Base-by-base conservation (phyloP, 257 asterid genomes). In the Voacanga thouarsii region DNA sequence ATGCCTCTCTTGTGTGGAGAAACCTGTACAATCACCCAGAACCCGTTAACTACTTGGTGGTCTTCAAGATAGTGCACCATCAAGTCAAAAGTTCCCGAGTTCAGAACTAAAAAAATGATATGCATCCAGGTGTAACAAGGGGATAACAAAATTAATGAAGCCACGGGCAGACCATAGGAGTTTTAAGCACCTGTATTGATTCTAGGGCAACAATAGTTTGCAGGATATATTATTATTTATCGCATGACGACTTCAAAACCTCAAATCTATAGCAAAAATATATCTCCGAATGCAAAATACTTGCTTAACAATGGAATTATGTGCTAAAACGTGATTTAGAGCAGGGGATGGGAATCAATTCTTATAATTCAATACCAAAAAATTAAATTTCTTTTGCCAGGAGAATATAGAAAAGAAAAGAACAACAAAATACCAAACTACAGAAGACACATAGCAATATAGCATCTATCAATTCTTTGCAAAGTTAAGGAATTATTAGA, bases 1-100 rank as follows among this genome's bases (percentile, higher is more conserved):
- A 96, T 89, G 47, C 97, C 97, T 85, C 86, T 92, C 89, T 90
- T 96, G 90, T 94, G 97, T 47, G 83, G 89, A 81, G 96, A 85
- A 75, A 78, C 82, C 99, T 93, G 96, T 81, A 87, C n/a, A 39
- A 81, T 71, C 49, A 51, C 77, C 50, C 77, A 51, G 26, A 76
- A 80, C 53, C 67, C 4, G 28, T 6, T 12, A 60, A 51, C 24
- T 44, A 1, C 47, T 26, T 15, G 39, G 49, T 18, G 15, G 72
- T n/a, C 70, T 14, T 45, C 49, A 28, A 76, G 57, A 23, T 41
- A 37, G 24, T 45, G 7, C 2, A 0, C 47, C 19, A 45, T 61
- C 23, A 33, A 70, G 43, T 50, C 57, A 24, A 43, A 71, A 28
- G 39, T 11, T 28, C 68, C 43, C 28, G 68, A 26, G 4, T 30